phyloP scores from a whole-genome alignment of 768 basidiomycete species.

The Polyporus arcularius region DNA sequence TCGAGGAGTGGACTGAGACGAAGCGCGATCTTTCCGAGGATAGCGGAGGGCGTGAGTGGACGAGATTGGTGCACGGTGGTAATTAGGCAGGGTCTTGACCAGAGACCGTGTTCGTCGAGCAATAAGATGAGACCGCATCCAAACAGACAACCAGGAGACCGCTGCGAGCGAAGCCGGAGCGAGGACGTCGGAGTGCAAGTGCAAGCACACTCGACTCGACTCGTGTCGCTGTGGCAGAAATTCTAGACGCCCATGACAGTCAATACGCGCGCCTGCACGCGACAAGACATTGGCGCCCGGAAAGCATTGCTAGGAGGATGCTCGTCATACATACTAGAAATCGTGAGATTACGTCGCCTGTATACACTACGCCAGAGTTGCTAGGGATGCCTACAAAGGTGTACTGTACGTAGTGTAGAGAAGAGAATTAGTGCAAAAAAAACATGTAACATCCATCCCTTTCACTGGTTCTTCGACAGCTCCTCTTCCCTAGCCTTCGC shows the following conservation, averaged over 20 bases:
- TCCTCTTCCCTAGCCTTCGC: constrained; percentile 57
- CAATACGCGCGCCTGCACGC: not conserved
- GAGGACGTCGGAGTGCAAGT: not conserved
- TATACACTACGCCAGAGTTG: not conserved
- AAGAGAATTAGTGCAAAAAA: not conserved
- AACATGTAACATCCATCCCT: not conserved
- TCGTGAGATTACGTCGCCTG: not conserved
- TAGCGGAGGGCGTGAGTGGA: constrained; percentile 32
- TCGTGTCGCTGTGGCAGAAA: not conserved
- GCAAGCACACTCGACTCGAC: not conserved
- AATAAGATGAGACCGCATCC: constrained; percentile 41
- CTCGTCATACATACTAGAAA: not conserved
- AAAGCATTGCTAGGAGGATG: no score
- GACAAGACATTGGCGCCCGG: not conserved
- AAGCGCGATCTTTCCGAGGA: constrained; percentile 32
- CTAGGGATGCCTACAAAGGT: constrained; percentile 15
- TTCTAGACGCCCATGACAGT: not conserved
- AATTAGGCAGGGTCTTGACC: constrained; percentile 28
- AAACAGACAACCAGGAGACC: constrained; percentile 14
- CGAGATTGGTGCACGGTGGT: constrained; percentile 31
- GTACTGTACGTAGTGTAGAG: constrained; percentile 12
- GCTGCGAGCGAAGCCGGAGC: constrained; percentile 1
- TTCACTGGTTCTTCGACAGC: constrained; percentile 21
- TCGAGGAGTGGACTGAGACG: constrained; percentile 22
- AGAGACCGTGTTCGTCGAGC: constrained; percentile 36